Base-by-base conservation (phyloP, 805 yeast species). In the Wickerhamomyces mucosus region DNA sequence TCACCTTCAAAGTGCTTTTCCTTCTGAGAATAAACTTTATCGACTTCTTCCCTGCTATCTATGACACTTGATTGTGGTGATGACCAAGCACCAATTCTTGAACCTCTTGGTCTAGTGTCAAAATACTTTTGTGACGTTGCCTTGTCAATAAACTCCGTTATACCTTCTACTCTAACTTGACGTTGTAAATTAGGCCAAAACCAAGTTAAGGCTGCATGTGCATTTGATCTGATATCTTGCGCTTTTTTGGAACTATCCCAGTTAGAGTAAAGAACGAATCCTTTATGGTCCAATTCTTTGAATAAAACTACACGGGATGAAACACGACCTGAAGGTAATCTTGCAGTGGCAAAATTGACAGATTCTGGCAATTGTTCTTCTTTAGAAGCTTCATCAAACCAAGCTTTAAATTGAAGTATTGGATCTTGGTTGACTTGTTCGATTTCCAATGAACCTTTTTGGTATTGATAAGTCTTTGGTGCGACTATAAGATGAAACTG, bases 51-150 rank as follows among this genome's bases (percentile, higher is more conserved):
- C 40, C 96, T 65, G 26, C 62, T 55, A 11, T 51, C 46, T 22
- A 88, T 64, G 3, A 63, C 66, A 33, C 69, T 65, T 21, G 88
- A 74, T 63, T 92, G 98, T 4, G 94, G 94, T 18, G 94, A 78
- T 0, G 96, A 81, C 95, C 96, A 88, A 0, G 98, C 98, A 19
- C 98, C 97, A 39, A 92, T 75, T 51, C 81, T 77, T 19, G 95
- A 81, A 6, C 94, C 96, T 36, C 95, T 67, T 23, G 98, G 98
- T 51, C 98, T 70, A 0, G 95, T 79, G 31, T 72, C 68, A 58
- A 74, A 92, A 58, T 92, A 92, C 29, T 78, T 65, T 44, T 78
- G 75, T 6, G 84, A 72, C 19, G 80, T 83, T 45, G 81, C 88
- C 36, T 76, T 64, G 18, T 74, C 63, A 26, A 88, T 81, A 39